A percentile compares a stretch with the other conserved stretches of the same genome.
These are phyloP conservation scores for Teratosphaeria destructans DNA, from an alignment of 2,329 filamentous ascomycete genomes.

Conservation along the genomic window DNA sequence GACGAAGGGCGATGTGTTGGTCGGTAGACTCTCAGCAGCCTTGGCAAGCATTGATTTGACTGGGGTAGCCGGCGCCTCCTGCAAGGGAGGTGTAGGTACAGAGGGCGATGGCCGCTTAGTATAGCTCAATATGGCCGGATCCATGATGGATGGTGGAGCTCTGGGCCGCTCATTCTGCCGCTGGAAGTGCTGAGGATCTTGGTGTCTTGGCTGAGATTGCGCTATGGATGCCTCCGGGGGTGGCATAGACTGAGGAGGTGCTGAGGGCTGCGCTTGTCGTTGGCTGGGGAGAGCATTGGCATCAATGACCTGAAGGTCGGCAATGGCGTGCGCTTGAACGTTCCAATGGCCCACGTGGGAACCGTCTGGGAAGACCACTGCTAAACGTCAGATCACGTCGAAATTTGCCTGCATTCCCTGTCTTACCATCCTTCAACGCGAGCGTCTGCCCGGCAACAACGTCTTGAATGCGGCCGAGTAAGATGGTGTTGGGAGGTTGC, in stretches of 20 bases:
- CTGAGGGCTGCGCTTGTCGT: not conserved
- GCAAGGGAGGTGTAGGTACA: slow-evolving; percentile 11
- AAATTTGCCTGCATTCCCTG: not conserved
- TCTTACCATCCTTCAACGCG: slow-evolving; percentile 60
- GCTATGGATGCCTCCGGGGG: not conserved
- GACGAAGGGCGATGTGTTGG: slow-evolving; percentile 29
- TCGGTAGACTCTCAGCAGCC: slow-evolving; percentile 26
- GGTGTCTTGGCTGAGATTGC: slow-evolving; percentile 2
- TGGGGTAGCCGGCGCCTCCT: slow-evolving; percentile 31
- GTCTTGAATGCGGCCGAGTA: slow-evolving; percentile 61
- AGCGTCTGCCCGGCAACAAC: slow-evolving; percentile 57
- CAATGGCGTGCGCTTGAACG: slow-evolving; percentile 48
- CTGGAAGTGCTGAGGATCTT: slow-evolving; percentile 19
- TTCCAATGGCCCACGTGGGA: slow-evolving; percentile 43
- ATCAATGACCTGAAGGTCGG: slow-evolving; percentile 44
- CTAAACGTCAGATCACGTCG: slow-evolving; percentile 18
- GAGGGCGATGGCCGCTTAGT: slow-evolving; percentile 25
- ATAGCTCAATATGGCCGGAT: slow-evolving; percentile 73
- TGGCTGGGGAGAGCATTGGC: slow-evolving; percentile 4
- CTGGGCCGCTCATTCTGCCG: not conserved
- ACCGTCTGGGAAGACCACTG: slow-evolving; percentile 45
- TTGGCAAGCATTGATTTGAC: slow-evolving; percentile 30
- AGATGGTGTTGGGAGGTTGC: slow-evolving; percentile 50
- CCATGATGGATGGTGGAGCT: slow-evolving; percentile 50
- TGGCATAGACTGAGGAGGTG: not conserved